Base-by-base conservation (phyloP, 192 early-diverging fungal genomes). In the Coemansia sp. region DNA sequence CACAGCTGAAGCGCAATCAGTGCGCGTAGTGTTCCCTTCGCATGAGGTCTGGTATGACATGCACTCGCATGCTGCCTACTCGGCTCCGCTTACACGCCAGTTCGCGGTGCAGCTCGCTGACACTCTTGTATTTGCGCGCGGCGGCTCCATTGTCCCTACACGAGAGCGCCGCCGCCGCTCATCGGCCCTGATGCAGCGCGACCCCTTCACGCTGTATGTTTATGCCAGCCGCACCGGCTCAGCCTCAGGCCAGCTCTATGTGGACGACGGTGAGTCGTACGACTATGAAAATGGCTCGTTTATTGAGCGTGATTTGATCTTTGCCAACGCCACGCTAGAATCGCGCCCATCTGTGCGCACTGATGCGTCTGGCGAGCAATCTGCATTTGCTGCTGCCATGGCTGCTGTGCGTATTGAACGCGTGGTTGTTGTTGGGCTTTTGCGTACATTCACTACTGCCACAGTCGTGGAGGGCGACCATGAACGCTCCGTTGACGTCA, bases 131-230 rank as follows among this genome's bases (percentile, higher is more conserved):
- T 93, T 90, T 71, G 75, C 91, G 11, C 88, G 90, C n/a, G 95
- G 93, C 50, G 97, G 97, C 19, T 78, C 73, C n/a, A 96, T 99
- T 63, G 60, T 98, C 29, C 88, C 94, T 14, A 85, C 90, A 14
- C 84, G 93, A 29, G 92, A 97, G 66, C 88, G 97, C 48, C 75
- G 86, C 18, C 88, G 97, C 52, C 85, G 94, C 16, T 88, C 91
- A 18, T 92, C 94, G 4, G 64, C 75, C 22, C 84, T 92, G 3
- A 93, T 93, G 89, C 69, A 74, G 26, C 82, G 83, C 43, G 97
- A 99, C 68, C 97, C 97, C 0, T 92, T 93, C 66, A 98, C 96
- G 10, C 75, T 99, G 13, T 69, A 94, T 24, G 85, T 99, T 41
- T 91, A 91, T 7, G 54, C 95, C 32, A 84, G 91, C 64, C 78